Base-by-base conservation (phyloP, 495 filamentous ascomycete genomes). In the Niebla homalea region DNA sequence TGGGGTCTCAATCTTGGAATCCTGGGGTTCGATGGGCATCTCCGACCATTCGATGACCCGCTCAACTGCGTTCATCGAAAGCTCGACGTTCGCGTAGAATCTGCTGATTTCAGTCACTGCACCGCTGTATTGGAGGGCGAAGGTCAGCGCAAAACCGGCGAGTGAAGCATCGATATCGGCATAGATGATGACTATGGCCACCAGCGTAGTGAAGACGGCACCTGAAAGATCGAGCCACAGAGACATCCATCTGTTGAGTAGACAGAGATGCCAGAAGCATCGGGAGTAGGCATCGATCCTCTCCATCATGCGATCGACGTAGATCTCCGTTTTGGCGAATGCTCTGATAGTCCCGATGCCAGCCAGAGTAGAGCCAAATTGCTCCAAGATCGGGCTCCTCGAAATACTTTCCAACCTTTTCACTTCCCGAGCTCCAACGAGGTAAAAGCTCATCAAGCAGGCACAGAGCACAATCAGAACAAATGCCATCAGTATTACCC, bases 11-110 rank as follows among this genome's bases (percentile, higher is more conserved):
- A 59, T 59, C 29, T 76, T 80, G 5, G 68, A 71, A 15, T 55
- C 62, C 12, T 84, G 74, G 36, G 72, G 70, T 61, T 94, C 87
- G 4, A 76, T 87, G 4, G 77, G 68, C 6, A 92, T 67, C 14
- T 80, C 72, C 0, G 81, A 77, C 58, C 90, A 94, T 62, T 94
- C 87, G 5, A 89, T 69, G 37, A 94, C 80, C 18, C 87, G 72
- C 67, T 94, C 87, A 0, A 82, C 80, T 18, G 85, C 78, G 52
- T 92, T 94, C 85, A 94, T 90, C 56, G 83, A 77, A 8, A 92
- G 67, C 55, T 94, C 87, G 7, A 77, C 60, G 44, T 70, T 70
- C 0, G 77, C 67, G 50, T 77, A 70, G 37, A 66, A 62, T n/a
- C 72, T 67, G 3, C 80, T 62, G 1, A 70, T 62, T 43, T 66